Conservation (phyloP, 2,329 filamentous ascomycete genomes). For the Claviceps maximensis region DNA sequence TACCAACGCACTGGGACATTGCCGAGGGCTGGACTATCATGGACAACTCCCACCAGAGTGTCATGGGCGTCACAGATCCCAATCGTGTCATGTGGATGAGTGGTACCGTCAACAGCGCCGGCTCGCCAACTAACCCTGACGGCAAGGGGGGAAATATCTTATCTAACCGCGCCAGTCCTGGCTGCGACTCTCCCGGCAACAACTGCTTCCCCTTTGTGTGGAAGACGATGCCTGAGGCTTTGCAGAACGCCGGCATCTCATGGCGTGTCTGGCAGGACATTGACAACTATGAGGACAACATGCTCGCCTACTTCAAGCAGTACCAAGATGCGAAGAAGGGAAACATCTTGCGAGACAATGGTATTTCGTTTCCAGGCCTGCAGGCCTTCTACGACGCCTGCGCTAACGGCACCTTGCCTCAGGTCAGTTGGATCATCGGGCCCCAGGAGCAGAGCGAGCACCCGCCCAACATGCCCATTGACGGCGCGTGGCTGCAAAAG, state of each 20-base stretch:
- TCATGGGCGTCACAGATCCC: conserved; percentile 27
- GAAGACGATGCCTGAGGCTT: conserved; percentile 35
- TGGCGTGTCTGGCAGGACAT: conserved; percentile 37
- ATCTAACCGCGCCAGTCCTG: conserved; percentile 5
- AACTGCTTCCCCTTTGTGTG: conserved; percentile 39
- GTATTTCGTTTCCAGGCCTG: conserved; percentile 30
- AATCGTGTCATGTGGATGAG: conserved; percentile 25
- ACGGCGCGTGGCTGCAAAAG: conserved; percentile 43
- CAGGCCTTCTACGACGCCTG: conserved; percentile 35
- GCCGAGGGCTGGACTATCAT: conserved; percentile 37
- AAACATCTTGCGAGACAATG: conserved; percentile 7
- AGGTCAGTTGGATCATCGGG: conserved; percentile 37
- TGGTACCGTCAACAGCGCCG: conserved; percentile 36
- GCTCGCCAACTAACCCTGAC: conserved; percentile 15
- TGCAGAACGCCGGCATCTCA: conserved; percentile 31
- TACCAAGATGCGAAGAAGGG: conserved; percentile 8
- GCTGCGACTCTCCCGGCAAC: conserved; percentile 27
- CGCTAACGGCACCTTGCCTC: conserved; percentile 34
- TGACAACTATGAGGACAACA: conserved; percentile 40
- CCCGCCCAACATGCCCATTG: conserved; percentile 36
- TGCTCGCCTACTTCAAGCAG: conserved; percentile 28
- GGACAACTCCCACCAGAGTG: conserved; percentile 9
- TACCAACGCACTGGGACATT: conserved; percentile 40
- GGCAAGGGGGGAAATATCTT: conserved; percentile 32
- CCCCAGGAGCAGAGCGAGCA: conserved; percentile 32